phyloP scores from a whole-genome alignment of 1,139 yeast species.

The Geotrichum fermentans region DNA sequence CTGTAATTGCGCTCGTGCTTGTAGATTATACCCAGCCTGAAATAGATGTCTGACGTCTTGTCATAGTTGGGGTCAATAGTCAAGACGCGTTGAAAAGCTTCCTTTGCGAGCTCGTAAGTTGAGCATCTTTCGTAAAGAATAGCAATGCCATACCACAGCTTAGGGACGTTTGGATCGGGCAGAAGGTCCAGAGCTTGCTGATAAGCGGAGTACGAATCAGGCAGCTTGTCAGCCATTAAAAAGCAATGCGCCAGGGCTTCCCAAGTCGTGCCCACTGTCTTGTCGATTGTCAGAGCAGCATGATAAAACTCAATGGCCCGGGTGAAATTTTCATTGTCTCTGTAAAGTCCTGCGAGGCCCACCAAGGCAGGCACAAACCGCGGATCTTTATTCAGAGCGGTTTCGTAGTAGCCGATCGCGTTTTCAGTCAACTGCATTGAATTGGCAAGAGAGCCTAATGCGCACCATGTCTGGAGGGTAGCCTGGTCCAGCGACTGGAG shows the following conservation, averaged over 20 bases:
- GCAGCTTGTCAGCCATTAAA: constrained; percentile 91
- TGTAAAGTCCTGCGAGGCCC: constrained; percentile 79
- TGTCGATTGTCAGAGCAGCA: constrained; percentile 73
- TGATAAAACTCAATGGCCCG: constrained; percentile 93
- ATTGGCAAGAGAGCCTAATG: constrained; percentile 83
- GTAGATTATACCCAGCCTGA: constrained; percentile 90
- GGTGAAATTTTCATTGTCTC: constrained; percentile 82
- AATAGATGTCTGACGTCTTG: constrained; percentile 91
- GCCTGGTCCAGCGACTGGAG: constrained; percentile 44
- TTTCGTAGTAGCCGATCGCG: constrained; percentile 82
- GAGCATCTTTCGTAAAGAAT: constrained; percentile 94
- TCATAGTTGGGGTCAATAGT: constrained; percentile 95
- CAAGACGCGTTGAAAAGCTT: constrained; percentile 90
- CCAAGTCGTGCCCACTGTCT: constrained; percentile 94
- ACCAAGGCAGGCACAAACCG: constrained; percentile 79
- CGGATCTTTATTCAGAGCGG: constrained; percentile 81
- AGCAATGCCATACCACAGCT: constrained; percentile 97
- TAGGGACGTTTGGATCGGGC: constrained; percentile 92
- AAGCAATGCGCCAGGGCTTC: constrained; percentile 95
- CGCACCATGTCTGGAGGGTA: constrained; percentile 88
- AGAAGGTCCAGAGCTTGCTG: constrained; percentile 90
- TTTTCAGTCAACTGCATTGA: constrained; percentile 81
- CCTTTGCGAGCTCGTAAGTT: constrained; percentile 93
- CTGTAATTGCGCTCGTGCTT: constrained; percentile 87
- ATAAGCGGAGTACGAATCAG: constrained; percentile 91